Evolutionary conservation across 139 green algal species (phyloP).

Genomic region (Klebsormidium nitens): DNA sequence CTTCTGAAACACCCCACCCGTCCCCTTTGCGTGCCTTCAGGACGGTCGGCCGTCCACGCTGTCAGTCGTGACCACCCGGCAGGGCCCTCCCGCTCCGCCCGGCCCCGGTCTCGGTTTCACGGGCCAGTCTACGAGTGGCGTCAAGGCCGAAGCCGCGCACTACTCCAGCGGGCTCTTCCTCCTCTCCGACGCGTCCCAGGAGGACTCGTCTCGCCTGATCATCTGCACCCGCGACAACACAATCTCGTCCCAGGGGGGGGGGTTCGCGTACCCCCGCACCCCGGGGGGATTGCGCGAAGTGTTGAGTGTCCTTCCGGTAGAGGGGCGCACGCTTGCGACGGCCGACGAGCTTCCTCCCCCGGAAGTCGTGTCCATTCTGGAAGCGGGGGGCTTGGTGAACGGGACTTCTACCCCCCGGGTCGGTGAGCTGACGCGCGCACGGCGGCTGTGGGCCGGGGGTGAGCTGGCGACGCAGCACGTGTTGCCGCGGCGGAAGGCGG

Average conservation of each 20-base stretch:
- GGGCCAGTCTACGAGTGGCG: too few species aligned
- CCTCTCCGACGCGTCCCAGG: conserved; percentile 21
- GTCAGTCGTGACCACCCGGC: too few species aligned
- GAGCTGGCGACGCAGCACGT: conserved; percentile 69
- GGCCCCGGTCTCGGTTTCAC: too few species aligned
- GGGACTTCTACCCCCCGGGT: too few species aligned
- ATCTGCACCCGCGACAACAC: background rate
- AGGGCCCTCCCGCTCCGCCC: too few species aligned
- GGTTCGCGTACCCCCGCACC: background rate
- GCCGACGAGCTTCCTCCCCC: conserved; percentile 10
- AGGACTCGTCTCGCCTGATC: background rate
- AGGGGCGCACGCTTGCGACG: conserved; percentile 19
- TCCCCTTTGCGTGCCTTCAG: too few species aligned
- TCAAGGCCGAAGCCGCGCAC: conserved; percentile 18
- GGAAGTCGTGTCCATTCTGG: background rate
- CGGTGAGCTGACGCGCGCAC: conserved; percentile 9
- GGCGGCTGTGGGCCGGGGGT: background rate
- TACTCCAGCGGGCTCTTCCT: conserved; percentile 24
- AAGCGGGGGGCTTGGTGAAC: too few species aligned
- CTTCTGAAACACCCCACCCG: too few species aligned
- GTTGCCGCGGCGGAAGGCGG: conserved; percentile 55
- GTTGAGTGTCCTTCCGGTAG: conserved; percentile 8
- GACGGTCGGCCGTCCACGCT: too few species aligned
- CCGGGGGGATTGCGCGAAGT: conserved; percentile 10
- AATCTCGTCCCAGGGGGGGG: background rate